These are phyloP conservation scores for Mollisiaceae sp. DNA, from an alignment of 2,329 filamentous ascomycete species.

Conservation along the genomic window DNA sequence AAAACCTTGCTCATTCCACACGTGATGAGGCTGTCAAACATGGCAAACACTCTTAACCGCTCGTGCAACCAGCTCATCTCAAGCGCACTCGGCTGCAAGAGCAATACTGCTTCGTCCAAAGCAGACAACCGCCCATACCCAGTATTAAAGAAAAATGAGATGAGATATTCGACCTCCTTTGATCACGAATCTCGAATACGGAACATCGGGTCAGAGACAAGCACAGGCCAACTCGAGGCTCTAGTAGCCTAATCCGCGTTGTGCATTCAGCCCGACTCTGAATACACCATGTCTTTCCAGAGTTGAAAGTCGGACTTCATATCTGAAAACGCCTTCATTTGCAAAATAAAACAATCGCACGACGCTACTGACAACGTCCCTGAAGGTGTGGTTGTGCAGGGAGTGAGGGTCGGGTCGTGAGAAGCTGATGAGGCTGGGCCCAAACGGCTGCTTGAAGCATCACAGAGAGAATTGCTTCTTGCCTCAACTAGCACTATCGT, in stretches of 20 bases:
- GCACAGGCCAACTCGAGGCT: conserved; percentile 7
- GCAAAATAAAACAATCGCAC: neutral
- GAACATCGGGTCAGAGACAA: neutral
- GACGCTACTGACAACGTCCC: neutral
- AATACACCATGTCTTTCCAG: neutral
- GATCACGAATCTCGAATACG: neutral
- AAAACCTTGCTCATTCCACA: neutral
- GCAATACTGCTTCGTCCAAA: neutral
- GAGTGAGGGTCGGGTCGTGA: neutral
- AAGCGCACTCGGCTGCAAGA: neutral
- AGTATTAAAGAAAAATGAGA: neutral
- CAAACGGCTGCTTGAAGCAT: neutral
- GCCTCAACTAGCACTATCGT: neutral
- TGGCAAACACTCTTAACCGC: neutral
- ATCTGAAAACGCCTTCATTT: neutral
- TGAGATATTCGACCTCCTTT: neutral
- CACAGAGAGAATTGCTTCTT: neutral
- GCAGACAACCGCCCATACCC: neutral
- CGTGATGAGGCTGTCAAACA: conserved; percentile 1
- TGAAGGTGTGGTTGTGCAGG: neutral
- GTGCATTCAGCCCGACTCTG: neutral
- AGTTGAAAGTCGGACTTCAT: neutral
- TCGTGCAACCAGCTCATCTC: conserved; percentile 1
- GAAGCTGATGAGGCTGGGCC: neutral
- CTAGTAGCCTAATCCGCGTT: neutral